phyloP scores from a whole-genome alignment of 2,329 filamentous ascomycete genomes.

The Dactylellina cionopaga region DNA sequence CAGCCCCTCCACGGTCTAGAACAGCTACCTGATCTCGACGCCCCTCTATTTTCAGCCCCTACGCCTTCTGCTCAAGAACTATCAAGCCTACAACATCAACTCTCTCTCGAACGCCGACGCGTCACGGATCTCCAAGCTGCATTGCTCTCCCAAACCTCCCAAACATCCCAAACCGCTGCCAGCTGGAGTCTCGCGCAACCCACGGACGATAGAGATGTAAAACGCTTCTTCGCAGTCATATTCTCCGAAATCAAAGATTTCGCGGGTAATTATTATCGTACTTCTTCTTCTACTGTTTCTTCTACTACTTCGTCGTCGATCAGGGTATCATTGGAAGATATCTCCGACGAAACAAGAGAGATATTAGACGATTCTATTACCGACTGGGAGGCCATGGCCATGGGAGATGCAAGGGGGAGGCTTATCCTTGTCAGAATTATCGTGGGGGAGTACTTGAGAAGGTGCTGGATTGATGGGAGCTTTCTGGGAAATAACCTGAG shows the following conservation, averaged over 20 bases:
- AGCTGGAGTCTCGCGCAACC: slow-evolving; percentile 1
- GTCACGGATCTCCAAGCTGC: slow-evolving; percentile 9
- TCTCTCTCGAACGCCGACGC: slow-evolving; percentile 9
- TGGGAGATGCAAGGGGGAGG: not conserved
- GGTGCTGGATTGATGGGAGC: not conserved
- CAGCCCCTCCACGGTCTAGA: not conserved
- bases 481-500: slow-evolving; percentile 1
- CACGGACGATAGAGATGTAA: slow-evolving; percentile 11
- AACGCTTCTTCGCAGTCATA: not conserved
- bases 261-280: slow-evolving; percentile 4
- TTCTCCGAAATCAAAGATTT: slow-evolving; percentile 14
- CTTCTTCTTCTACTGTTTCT: not conserved
- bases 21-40: no score
- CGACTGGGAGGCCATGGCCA: slow-evolving; percentile 1
- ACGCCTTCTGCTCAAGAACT: no score
- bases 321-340: no score
- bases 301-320: not conserved
- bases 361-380: slow-evolving; percentile 3
- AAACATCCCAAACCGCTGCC: not conserved
- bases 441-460: not conserved
- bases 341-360: slow-evolving; percentile 6
- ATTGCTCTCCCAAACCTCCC: slow-evolving; percentile 1
- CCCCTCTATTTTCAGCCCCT: no score
- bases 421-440: not conserved
- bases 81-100: not conserved